phyloP scores from a whole-genome alignment of 2,329 filamentous ascomycete genomes.

The Sclerotinia minor region DNA sequence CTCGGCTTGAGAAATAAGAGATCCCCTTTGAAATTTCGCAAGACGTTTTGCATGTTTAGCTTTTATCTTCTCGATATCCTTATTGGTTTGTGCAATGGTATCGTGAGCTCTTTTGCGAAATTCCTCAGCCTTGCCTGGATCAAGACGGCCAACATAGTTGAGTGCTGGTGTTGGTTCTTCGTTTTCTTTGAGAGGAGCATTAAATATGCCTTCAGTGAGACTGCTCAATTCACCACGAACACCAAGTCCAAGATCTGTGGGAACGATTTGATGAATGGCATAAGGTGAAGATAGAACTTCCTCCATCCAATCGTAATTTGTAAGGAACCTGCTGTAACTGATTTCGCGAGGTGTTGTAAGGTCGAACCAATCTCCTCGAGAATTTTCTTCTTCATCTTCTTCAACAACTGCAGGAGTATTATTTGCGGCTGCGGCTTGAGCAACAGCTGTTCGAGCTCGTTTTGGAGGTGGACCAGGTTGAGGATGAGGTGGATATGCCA shows the following conservation, averaged over 20 bases:
- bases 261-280: constrained; percentile 78
- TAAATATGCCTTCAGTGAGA: constrained; percentile 83
- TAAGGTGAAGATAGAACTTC: constrained; percentile 93
- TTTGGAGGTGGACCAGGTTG: constrained; percentile 54
- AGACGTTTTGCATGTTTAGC: constrained; percentile 74
- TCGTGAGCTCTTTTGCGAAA: constrained; percentile 77
- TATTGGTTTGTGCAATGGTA: constrained; percentile 70
- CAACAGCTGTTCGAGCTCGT: constrained; percentile 44
- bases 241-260: constrained; percentile 83
- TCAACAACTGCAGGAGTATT: constrained; percentile 36
- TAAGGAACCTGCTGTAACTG: constrained; percentile 80
- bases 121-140: constrained; percentile 74
- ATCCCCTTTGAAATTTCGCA: constrained; percentile 70
- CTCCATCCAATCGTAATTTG: constrained; percentile 99
- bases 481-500: constrained; percentile 61
- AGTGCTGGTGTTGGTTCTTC: constrained; percentile 24
- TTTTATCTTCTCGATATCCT: constrained; percentile 84
- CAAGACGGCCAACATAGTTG: constrained; percentile 62
- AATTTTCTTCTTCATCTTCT: constrained; percentile 83
- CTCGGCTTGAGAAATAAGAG: constrained; percentile 71
- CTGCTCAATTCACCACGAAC: constrained; percentile 77
- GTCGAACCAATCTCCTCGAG: constrained; percentile 85
- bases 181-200: constrained; percentile 58
- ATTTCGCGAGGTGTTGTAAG: constrained; percentile 86
- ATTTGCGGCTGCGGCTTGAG: constrained; percentile 27